Base-by-base conservation (phyloP, 2,329 filamentous ascomycete species). In the Alternaria incomplexa region DNA sequence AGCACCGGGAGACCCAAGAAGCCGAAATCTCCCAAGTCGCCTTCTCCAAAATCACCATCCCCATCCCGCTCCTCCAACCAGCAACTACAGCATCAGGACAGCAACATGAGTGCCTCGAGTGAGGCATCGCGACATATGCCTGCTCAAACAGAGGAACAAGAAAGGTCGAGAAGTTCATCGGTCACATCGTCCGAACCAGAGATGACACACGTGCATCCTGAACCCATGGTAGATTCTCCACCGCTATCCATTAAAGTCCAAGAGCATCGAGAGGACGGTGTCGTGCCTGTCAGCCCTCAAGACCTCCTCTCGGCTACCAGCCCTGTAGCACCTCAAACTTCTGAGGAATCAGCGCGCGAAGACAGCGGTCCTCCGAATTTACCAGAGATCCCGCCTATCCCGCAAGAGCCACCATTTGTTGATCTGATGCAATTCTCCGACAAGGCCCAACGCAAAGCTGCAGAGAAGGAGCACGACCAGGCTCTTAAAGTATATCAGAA, bases 1-100 rank as follows among this genome's bases (percentile, higher is more conserved):
- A 93, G 91, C 68, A 90, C 91, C 10, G 93, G 93, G 4, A 85
- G 88, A 62, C 85, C 86, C 3, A 93, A 83, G 71, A 81, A 80
- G 66, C 77, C 79, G 6, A 81, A 81, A 62, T 75, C 91, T 69
- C 79, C 80, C 23, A 73, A 73, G 13, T 73, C 71, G 9, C 67
- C 73, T 12, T 71, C 72, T 6, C 65, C 68, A 2, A 75, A 74
- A 25, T 74, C 71, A 5, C 68, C 73, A 10, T 73, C 73, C 1
- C 67, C 70, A 3, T 70, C 71, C 1, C 64, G 61, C 2, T 62
- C 72, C 12, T 20, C 45, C 7, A 72, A 62, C 17, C 56, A 48
- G 52, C 48, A 54, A 36, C 30, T 55, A 46, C 61, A 58, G 45
- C 46, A 61, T 40, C 61, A 28, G 1, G 60, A 63, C 9, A 58